phyloP scores from a whole-genome alignment of 2,329 filamentous ascomycete species.

The Endothia cerciana region DNA sequence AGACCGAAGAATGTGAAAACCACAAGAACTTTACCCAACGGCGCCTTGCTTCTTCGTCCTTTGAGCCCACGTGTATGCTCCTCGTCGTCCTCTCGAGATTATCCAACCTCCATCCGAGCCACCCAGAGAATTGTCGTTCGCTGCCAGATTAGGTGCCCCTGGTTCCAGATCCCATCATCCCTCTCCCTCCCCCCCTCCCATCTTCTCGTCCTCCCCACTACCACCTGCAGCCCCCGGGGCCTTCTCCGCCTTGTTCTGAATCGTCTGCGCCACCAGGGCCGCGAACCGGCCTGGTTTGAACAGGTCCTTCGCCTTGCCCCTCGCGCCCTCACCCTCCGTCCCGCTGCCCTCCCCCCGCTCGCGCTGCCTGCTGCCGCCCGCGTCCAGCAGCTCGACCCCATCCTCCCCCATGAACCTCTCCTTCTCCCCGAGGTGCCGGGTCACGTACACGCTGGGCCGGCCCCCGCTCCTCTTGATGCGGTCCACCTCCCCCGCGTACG shows the following conservation, averaged over 20 bases:
- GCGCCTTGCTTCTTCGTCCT: not conserved
- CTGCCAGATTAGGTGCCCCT: not conserved
- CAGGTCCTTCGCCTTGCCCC: conserved; percentile 29
- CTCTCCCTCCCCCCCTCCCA: conserved; percentile 1
- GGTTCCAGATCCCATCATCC: not conserved
- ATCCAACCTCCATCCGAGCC: not conserved
- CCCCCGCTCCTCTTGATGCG: conserved; percentile 59
- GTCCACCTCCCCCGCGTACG: conserved; percentile 81
- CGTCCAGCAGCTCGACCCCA: conserved; percentile 34
- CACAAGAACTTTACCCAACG: not conserved
- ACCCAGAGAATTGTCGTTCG: not conserved
- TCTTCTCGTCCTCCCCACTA: not conserved
- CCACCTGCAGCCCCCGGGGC: conserved; percentile 6
- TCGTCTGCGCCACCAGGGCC: conserved; percentile 37
- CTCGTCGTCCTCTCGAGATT: not conserved
- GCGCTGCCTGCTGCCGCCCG: conserved; percentile 1
- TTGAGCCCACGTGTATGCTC: not conserved
- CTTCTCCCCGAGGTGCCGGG: conserved; percentile 51
- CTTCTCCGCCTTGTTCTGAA: conserved; percentile 31
- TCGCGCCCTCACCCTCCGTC: conserved; percentile 26
- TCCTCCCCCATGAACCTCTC: conserved; percentile 45
- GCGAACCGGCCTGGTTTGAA: conserved; percentile 35
- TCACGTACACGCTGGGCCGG: conserved; percentile 52
- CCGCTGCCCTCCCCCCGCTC: conserved; percentile 9
- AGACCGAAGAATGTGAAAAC: not conserved